Conservation (phyloP, 1,284 basidiomycete genomes). For the Pseudozyma sp. region DNA sequence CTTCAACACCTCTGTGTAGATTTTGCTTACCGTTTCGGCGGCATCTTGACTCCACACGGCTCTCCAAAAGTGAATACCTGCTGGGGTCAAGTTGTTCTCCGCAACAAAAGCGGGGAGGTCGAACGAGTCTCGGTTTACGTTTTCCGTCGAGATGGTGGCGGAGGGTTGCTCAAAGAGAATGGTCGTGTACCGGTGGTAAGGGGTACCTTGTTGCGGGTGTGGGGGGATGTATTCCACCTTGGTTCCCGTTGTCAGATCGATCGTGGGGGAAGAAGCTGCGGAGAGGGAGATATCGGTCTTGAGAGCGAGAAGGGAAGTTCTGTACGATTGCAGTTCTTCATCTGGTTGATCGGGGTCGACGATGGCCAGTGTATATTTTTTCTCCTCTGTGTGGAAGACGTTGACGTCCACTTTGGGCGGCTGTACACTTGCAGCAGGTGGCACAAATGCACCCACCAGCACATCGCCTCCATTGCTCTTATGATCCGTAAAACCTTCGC, state of each 20-base stretch:
- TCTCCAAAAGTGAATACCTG: slow-evolving; percentile 84
- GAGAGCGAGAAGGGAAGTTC: slow-evolving; percentile 86
- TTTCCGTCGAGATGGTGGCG: background rate
- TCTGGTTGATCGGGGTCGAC: slow-evolving; percentile 91
- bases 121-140: slow-evolving; percentile 74
- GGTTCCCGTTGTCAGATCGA: slow-evolving; percentile 73
- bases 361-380: slow-evolving; percentile 88
- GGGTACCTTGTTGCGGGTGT: slow-evolving; percentile 84
- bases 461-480: slow-evolving; percentile 72
- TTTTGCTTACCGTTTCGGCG: slow-evolving; percentile 75
- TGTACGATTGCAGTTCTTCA: slow-evolving; percentile 76
- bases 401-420: slow-evolving; percentile 78
- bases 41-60: slow-evolving; percentile 74
- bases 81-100: slow-evolving; percentile 73
- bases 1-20: slow-evolving; percentile 76
- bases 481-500: slow-evolving; percentile 65
- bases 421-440: slow-evolving; percentile 73
- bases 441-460: slow-evolving; percentile 75
- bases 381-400: slow-evolving; percentile 81
- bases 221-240: slow-evolving; percentile 82
- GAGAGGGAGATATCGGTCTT: slow-evolving; percentile 73
- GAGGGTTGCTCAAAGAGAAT: slow-evolving; percentile 79
- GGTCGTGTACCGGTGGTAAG: slow-evolving; percentile 85
- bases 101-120: slow-evolving; percentile 76
- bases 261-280: slow-evolving; percentile 48